These are phyloP conservation scores for Ascochyta koolunga DNA, from an alignment of 2,329 filamentous ascomycete species.

Conservation along the genomic window DNA sequence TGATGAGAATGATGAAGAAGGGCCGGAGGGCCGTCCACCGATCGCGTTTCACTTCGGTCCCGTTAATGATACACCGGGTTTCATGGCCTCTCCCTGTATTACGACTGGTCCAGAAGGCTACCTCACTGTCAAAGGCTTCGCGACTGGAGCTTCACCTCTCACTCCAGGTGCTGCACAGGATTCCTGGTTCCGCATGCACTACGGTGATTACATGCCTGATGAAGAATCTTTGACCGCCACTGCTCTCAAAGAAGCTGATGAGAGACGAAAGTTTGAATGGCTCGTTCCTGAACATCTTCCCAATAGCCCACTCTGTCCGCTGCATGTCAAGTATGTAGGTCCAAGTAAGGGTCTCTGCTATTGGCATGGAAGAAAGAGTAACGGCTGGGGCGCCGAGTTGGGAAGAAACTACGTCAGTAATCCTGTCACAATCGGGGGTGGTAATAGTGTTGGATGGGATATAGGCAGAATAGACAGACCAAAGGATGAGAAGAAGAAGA, in stretches of 20 bases:
- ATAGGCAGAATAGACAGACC: slow-evolving; percentile 2
- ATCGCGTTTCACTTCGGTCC: slow-evolving; percentile 9
- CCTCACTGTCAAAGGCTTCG: slow-evolving; percentile 11
- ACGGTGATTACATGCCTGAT: slow-evolving; percentile 2
- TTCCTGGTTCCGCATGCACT: slow-evolving; percentile 22
- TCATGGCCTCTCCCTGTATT: neutral
- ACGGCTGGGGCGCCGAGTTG: slow-evolving; percentile 5
- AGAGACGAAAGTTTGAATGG: slow-evolving; percentile 45
- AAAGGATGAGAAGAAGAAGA: slow-evolving; percentile 16
- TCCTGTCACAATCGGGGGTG: neutral
- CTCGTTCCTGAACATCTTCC: slow-evolving; percentile 54
- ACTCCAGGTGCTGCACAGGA: slow-evolving; percentile 8
- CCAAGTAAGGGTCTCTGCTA: slow-evolving; percentile 50
- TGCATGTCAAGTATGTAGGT: slow-evolving; percentile 48
- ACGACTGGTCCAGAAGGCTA: slow-evolving; percentile 13
- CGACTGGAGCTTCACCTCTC: neutral
- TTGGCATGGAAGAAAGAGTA: slow-evolving; percentile 45
- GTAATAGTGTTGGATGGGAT: slow-evolving; percentile 8
- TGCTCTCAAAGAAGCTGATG: slow-evolving; percentile 29
- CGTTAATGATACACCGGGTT: slow-evolving; percentile 1
- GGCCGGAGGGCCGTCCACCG: slow-evolving; percentile 25
- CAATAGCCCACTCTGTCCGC: slow-evolving; percentile 52
- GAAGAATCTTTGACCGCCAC: slow-evolving; percentile 11
- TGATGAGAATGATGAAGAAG: slow-evolving; percentile 26
- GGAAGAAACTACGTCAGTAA: slow-evolving; percentile 2